Conservation (phyloP, 1,284 basidiomycete genomes). For the Naganishia sp. region DNA sequence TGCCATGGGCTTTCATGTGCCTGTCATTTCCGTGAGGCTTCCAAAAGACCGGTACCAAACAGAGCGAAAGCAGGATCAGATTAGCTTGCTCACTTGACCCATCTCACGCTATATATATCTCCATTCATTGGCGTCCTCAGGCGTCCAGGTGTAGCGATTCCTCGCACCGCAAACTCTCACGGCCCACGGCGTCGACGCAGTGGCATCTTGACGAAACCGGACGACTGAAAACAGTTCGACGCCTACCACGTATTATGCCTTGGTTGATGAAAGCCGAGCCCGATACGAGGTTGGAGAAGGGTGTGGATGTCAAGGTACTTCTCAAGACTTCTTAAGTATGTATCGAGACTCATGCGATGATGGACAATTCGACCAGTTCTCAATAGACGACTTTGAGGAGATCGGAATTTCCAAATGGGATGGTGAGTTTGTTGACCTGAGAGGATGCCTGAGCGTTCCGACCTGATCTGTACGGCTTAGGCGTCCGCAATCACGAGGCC, state of each 20-base stretch:
- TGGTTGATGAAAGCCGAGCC: constrained; percentile 95
- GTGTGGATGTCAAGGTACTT: constrained; percentile 81
- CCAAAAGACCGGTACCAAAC: too few species aligned
- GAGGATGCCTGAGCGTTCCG: neutral
- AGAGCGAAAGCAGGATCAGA: too few species aligned
- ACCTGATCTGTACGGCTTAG: constrained; percentile 33
- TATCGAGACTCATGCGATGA: too few species aligned
- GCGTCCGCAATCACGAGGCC: constrained; percentile 78
- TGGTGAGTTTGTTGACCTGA: constrained; percentile 57
- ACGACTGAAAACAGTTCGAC: too few species aligned
- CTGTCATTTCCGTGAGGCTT: neutral
- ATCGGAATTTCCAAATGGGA: constrained; percentile 79
- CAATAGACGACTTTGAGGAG: constrained; percentile 81
- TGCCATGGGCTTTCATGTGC: neutral
- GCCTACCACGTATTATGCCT: constrained; percentile 20
- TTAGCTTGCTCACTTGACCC: too few species aligned
- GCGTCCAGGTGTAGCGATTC: too few species aligned
- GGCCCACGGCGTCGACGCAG: too few species aligned
- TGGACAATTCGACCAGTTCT: constrained; percentile 64
- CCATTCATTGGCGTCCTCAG: too few species aligned
- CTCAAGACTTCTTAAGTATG: neutral
- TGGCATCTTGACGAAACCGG: too few species aligned
- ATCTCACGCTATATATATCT: too few species aligned
- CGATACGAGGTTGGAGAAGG: constrained; percentile 80
- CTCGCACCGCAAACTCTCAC: too few species aligned